Percentiles rank a stretch among this genome's conserved stretches.
These are phyloP conservation scores for Cubamyces lactineus DNA, from an alignment of 768 basidiomycete genomes.

Conservation along the genomic window DNA sequence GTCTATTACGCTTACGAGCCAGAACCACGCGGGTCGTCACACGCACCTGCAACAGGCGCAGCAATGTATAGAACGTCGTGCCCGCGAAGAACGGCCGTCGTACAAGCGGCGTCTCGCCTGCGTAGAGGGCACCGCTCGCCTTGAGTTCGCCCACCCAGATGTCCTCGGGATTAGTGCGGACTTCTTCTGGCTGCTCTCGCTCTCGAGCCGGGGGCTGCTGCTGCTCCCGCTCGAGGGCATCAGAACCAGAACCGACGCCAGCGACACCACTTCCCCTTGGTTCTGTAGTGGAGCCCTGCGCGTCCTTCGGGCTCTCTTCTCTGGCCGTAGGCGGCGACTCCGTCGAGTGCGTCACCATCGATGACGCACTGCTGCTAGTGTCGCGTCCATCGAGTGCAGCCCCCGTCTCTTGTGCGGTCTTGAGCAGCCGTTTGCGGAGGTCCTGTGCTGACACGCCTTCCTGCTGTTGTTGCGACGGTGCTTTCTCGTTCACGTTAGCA, in stretches of 20 bases:
- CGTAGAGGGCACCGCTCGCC: slow-evolving; percentile 20
- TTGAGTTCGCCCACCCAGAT: slow-evolving; percentile 60
- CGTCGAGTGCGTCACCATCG: slow-evolving; percentile 36
- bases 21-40: slow-evolving; percentile 29
- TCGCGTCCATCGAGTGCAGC: slow-evolving; percentile 26
- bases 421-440: slow-evolving; percentile 77
- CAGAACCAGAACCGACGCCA: neutral
- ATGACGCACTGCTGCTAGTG: slow-evolving; percentile 17
- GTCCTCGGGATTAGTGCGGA: slow-evolving; percentile 43
- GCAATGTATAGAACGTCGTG: slow-evolving; percentile 87
- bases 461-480: slow-evolving; percentile 37
- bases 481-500: slow-evolving; percentile 16
- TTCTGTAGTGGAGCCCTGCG: slow-evolving; percentile 15
- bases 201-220: too few relatives aligned
- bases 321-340: slow-evolving; percentile 36
- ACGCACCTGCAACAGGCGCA: slow-evolving; percentile 86
- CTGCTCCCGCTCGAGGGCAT: too few relatives aligned
- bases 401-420: slow-evolving; percentile 65
- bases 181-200: slow-evolving; percentile 14
- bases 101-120: slow-evolving; percentile 32
- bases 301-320: slow-evolving; percentile 19
- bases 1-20: slow-evolving; percentile 12
- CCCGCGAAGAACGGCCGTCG: slow-evolving; percentile 83
- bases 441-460: slow-evolving; percentile 64
- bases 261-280: neutral